Base-by-base conservation (phyloP, 306 rosid genomes). In the Inga oerstediana region DNA sequence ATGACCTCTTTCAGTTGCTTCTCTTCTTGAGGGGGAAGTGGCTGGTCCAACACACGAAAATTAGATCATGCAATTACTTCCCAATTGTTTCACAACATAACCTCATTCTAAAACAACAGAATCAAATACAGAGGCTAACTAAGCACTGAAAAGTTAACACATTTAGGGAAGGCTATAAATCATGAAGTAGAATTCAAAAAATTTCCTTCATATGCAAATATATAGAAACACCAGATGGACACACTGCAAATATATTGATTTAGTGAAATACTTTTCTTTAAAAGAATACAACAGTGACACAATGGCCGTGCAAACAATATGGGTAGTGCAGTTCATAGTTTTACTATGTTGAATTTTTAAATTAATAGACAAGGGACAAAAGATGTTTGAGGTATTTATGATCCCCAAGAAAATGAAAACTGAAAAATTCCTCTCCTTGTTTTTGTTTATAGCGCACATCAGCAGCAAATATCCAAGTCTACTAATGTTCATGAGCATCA, bases 1-100 rank as follows among this genome's bases (percentile, higher is more conserved):
- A 97, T 79, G 77, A 97, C 88, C 69, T 91, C 97, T 87, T 17
- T 72, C 76, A 72, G 76, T 45, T 72, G 58, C 39, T 24, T 24
- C 76, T 72, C 76, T 46, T 72, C 59, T 46, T 46, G 58, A 46
- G 76, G 59, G 22, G 41, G 76, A 13, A 72, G 76, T 2, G 76
- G 76, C 59, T 72, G 37, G 22, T 22, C 51, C 39, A 45, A 24
- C 19, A 49, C 72, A 78, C 14, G 80, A 45, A 66, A 59, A 65
- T 77, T 74, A 74, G 80, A 66, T 43, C 54, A 41, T 74, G 45
- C 22, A 82, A 74, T 41, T 51, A 59, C 44, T 71, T 35, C 75
- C 32, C 71, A 16, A 39, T 15, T 59, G 13, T 65, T 44, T 78
- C 46, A 77, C 13, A 44, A 44, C 78, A 81, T 75, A 17, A 20